Conservation (phyloP, 148 eudicot species). For the Mesembryanthemum crystallinum region DNA sequence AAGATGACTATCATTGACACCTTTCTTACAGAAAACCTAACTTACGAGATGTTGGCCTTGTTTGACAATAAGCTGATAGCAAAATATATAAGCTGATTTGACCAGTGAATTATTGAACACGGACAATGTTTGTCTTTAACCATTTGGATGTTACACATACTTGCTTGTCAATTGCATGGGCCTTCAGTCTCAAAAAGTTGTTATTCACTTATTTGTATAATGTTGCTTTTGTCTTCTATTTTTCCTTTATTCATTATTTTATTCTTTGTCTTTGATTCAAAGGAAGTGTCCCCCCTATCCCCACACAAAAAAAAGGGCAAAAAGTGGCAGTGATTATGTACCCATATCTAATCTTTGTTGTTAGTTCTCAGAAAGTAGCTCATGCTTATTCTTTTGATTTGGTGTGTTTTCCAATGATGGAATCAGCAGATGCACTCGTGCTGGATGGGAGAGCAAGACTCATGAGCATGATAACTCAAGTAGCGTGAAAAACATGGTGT, state of each 20-base stretch:
- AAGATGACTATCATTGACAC: neutral
- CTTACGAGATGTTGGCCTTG: too few species aligned
- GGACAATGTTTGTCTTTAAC: neutral
- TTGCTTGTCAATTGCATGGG: neutral
- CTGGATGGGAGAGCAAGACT: conserved; percentile 20
- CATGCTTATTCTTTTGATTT: neutral
- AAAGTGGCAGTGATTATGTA: neutral
- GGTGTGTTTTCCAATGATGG: conserved; percentile 21
- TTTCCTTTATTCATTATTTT: neutral
- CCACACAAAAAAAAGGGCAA: too few species aligned
- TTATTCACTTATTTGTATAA: neutral
- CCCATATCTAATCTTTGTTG: neutral
- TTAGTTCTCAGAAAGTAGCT: neutral
- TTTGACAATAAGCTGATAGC: too few species aligned
- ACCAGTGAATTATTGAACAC: too few species aligned
- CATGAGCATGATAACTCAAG: conserved; percentile 22
- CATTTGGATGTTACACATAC: neutral
- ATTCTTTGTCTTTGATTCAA: too few species aligned
- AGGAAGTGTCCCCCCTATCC: too few species aligned
- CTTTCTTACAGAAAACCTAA: neutral
- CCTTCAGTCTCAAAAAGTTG: neutral
- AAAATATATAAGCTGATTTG: too few species aligned
- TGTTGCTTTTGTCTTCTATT: neutral
- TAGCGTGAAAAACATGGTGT: conserved; percentile 39
- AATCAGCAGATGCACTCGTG: conserved; percentile 20